These are phyloP conservation scores for Ogataea haglerorum DNA, from an alignment of 805 yeast species.

Conservation along the genomic window DNA sequence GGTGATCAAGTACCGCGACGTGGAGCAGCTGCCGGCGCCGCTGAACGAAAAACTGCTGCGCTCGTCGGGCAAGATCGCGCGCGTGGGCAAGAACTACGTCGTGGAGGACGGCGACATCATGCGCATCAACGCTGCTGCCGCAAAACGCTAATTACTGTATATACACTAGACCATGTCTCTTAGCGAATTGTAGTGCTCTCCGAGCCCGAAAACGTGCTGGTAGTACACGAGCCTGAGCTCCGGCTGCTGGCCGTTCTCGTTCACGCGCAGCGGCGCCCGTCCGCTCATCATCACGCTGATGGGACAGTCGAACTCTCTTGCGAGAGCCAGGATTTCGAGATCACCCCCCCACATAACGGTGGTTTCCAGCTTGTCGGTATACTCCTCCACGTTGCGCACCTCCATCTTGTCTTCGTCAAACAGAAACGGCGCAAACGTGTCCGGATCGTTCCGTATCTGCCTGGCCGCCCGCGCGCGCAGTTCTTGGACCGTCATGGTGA, in stretches of 20 bases:
- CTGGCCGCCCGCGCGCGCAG: constrained; percentile 64
- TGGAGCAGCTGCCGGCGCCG: constrained; percentile 57
- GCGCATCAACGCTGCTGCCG: constrained; percentile 85
- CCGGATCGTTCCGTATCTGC: constrained; percentile 60
- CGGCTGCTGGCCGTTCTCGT: constrained; percentile 52
- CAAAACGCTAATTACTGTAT: constrained; percentile 15
- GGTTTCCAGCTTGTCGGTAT: constrained; percentile 61
- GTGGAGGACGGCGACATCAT: constrained; percentile 95
- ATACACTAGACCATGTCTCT: constrained; percentile 22
- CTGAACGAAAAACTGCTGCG: constrained; percentile 76
- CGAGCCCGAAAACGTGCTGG: constrained; percentile 81
- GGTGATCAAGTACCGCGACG: constrained; percentile 80
- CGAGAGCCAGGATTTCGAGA: constrained; percentile 79
- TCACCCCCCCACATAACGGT: constrained; percentile 98
- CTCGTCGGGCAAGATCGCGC: constrained; percentile 83
- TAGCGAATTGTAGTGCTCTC: constrained; percentile 91
- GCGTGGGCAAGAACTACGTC: constrained; percentile 91
- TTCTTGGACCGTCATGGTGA: constrained; percentile 40
- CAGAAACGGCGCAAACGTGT: constrained; percentile 76
- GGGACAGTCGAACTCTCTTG: constrained; percentile 67
- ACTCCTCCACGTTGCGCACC: constrained; percentile 61
- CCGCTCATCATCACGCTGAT: constrained; percentile 80
- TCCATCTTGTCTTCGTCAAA: constrained; percentile 74
- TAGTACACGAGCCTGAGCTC: constrained; percentile 74
- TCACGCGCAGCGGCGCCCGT: constrained; percentile 59